A percentile compares a stretch with the other conserved stretches of the same genome.
Conservation (phyloP, 2,329 filamentous ascomycete species). For the Cercospora sp. region DNA sequence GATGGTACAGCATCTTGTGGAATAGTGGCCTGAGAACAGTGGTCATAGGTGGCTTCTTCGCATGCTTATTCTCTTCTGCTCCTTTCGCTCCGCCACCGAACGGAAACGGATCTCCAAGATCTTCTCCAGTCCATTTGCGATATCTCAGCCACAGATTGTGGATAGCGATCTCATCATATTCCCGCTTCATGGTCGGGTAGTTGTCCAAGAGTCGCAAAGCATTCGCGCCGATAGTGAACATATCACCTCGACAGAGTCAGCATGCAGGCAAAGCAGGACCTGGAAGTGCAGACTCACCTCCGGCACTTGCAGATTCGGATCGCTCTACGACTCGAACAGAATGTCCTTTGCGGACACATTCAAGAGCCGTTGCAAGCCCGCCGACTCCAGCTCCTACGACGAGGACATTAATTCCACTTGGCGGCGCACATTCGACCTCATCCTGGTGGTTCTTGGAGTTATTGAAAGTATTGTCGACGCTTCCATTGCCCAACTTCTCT, state of each 20-base stretch:
- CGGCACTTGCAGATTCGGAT: slow-evolving; percentile 13
- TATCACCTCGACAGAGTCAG: slow-evolving; percentile 24
- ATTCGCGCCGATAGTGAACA: slow-evolving; percentile 45
- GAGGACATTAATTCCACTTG: slow-evolving; percentile 27
- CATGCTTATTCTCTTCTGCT: slow-evolving; percentile 13
- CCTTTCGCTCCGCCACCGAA: slow-evolving; percentile 16
- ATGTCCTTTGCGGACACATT: slow-evolving; percentile 31
- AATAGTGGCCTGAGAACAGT: slow-evolving; percentile 24
- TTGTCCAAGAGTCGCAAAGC: slow-evolving; percentile 19
- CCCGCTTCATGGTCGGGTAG: slow-evolving; percentile 26
- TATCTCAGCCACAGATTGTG: slow-evolving; percentile 27
- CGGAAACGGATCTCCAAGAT: slow-evolving; percentile 20
- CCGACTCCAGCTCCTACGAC: slow-evolving; percentile 29
- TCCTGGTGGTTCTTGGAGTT: slow-evolving; percentile 5
- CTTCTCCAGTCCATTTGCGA: slow-evolving; percentile 26
- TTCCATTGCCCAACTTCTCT: not conserved
- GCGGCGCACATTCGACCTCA: slow-evolving; percentile 15
- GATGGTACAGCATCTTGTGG: slow-evolving; percentile 27
- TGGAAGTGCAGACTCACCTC: slow-evolving; percentile 3
- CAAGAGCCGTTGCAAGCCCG: slow-evolving; percentile 28
- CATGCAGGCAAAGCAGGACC: no score
- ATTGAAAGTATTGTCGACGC: not conserved
- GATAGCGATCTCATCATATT: slow-evolving; percentile 24
- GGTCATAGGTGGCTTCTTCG: slow-evolving; percentile 23
- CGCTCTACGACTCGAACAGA: slow-evolving; percentile 27